A percentile compares a stretch with the other conserved stretches of the same genome.
phyloP scores from a whole-genome alignment of 2,329 filamentous ascomycete genomes.

The Nemania serpens region DNA sequence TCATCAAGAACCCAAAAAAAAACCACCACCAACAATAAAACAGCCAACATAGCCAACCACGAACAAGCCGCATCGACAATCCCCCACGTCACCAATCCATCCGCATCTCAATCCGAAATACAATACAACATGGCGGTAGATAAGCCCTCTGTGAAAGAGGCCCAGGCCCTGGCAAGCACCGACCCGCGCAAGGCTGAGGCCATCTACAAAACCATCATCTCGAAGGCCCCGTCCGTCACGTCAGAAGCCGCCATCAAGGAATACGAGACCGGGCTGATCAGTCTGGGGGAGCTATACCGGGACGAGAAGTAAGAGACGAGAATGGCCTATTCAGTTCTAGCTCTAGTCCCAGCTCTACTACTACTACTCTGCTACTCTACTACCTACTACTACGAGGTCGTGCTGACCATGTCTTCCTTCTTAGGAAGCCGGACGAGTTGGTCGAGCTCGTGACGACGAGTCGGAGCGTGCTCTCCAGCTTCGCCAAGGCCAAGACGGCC shows the following conservation, averaged over 20 bases:
- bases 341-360: no score
- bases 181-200: conserved; percentile 83
- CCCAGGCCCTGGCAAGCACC: conserved; percentile 79
- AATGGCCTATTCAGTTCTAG: no score
- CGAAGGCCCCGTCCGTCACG: conserved; percentile 79
- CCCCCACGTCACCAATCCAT: no score
- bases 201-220: conserved; percentile 88
- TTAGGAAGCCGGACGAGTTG: conserved; percentile 79
- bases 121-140: conserved; percentile 4
- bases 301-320: conserved; percentile 71
- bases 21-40: not conserved
- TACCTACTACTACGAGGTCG: no score
- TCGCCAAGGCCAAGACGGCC: conserved; percentile 98
- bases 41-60: no score
- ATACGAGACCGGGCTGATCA: conserved; percentile 88
- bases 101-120: no score
- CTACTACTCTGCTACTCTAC: no score
- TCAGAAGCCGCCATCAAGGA: conserved; percentile 85
- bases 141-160: conserved; percentile 71
- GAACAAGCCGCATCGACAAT: no score
- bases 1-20: not conserved
- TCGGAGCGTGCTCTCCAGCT: conserved; percentile 88
- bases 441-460: conserved; percentile 89
- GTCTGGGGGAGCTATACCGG: conserved; percentile 88
- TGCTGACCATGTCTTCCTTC: not conserved